A percentile compares a stretch with the other conserved stretches of the same genome.
These are phyloP conservation scores for Dalbergia oliveri DNA, from an alignment of 306 rosid genomes.

Conservation along the genomic window DNA sequence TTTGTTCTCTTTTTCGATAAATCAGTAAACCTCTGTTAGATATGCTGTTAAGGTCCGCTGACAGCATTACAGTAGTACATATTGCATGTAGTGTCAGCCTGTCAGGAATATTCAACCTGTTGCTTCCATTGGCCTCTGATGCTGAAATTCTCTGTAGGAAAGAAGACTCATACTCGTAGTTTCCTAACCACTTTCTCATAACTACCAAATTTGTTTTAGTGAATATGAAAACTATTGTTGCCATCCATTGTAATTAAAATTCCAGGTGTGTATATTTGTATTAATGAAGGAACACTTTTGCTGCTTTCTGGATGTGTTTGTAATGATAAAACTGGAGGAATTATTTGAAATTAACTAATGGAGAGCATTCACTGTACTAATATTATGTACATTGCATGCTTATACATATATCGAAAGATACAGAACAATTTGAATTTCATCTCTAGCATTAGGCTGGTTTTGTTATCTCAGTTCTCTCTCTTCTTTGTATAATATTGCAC, in stretches of 20 bases:
- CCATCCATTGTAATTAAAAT: constrained; percentile 29
- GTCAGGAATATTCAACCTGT: constrained; percentile 12
- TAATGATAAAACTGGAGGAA: neutral
- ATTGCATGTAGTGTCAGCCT: neutral
- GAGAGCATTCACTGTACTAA: neutral
- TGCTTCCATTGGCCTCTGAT: constrained; percentile 20
- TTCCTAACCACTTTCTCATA: neutral
- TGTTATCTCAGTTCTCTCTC: neutral
- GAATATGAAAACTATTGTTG: constrained; percentile 27
- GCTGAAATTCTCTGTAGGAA: constrained; percentile 1
- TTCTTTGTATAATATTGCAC: neutral
- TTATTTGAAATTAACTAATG: constrained; percentile 26
- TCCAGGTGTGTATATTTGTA: constrained; percentile 3
- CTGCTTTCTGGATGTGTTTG: constrained; percentile 13
- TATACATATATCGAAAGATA: neutral
- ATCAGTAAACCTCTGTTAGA: constrained; percentile 14
- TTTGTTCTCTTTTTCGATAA: constrained; percentile 10
- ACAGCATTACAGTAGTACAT: neutral
- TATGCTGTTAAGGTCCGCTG: constrained; percentile 19
- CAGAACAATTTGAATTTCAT: neutral
- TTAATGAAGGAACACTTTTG: neutral
- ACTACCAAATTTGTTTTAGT: constrained; percentile 8
- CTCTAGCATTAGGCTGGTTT: constrained; percentile 9
- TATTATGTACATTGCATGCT: neutral
- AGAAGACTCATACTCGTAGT: neutral